Evolutionary conservation across 2,329 filamentous ascomycete species (phyloP).

Genomic region (Dissoconium aciculare): DNA sequence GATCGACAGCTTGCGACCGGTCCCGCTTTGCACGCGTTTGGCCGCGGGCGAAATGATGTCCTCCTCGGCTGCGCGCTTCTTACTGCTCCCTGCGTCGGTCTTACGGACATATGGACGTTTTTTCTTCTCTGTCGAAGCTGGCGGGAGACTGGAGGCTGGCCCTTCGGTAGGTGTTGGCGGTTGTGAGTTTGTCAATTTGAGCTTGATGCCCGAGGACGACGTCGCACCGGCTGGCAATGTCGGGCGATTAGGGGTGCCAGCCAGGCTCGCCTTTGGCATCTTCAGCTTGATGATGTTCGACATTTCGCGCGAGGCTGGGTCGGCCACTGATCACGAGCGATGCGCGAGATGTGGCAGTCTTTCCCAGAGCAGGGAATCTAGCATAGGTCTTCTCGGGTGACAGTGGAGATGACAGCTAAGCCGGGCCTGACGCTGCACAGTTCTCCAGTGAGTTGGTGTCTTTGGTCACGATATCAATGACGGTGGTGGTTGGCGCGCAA

Average conservation of each 20-base stretch:
- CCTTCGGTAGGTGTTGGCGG: slow-evolving; percentile 13
- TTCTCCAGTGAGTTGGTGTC: too few species aligned
- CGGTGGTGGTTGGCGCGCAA: too few species aligned
- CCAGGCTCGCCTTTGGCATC: slow-evolving; percentile 1
- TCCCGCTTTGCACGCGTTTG: slow-evolving; percentile 18
- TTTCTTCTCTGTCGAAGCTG: slow-evolving; percentile 14
- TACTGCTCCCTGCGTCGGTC: slow-evolving; percentile 10
- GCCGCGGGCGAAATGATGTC: slow-evolving; percentile 20
- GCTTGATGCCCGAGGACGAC: slow-evolving; percentile 9
- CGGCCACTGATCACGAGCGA: too few species aligned
- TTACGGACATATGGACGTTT: slow-evolving; percentile 33
- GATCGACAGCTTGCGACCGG: slow-evolving; percentile 17
- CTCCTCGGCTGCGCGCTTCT: slow-evolving; percentile 23
- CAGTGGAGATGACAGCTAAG: too few species aligned
- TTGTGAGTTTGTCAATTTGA: slow-evolving; percentile 17
- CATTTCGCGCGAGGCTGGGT: slow-evolving; percentile 2
- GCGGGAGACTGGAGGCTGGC: slow-evolving; percentile 16
- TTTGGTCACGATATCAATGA: too few species aligned
- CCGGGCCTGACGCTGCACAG: too few species aligned
- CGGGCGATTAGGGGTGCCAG: neutral
- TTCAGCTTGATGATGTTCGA: slow-evolving; percentile 7
- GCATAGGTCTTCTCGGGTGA: too few species aligned
- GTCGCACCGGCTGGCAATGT: slow-evolving; percentile 7
- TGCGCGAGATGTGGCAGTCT: too few species aligned
- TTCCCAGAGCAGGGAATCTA: too few species aligned